These are phyloP conservation scores for Teratosphaeria nubilosa DNA, from an alignment of 2,329 filamentous ascomycete genomes.

Conservation along the genomic window DNA sequence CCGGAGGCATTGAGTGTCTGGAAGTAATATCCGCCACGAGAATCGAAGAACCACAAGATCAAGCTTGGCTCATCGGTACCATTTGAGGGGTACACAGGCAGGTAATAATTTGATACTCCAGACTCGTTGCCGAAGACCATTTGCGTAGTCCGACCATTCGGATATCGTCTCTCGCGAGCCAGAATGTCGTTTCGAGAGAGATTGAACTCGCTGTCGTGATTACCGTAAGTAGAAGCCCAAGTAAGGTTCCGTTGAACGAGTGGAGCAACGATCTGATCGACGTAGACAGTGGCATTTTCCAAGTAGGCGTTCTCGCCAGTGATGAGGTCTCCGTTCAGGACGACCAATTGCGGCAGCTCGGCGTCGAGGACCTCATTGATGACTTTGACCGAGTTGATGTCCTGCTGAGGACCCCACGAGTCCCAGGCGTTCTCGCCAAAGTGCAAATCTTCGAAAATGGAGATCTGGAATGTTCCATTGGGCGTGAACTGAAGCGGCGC, in stretches of 20 bases:
- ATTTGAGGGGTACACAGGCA: constrained; percentile 37
- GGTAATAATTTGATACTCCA: constrained; percentile 46
- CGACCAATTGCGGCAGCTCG: constrained; percentile 51
- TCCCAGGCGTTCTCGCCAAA: constrained; percentile 47
- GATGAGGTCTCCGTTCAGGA: constrained; percentile 63
- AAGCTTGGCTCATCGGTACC: constrained; percentile 36
- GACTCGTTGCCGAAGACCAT: constrained; percentile 30
- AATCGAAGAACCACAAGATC: constrained; percentile 66
- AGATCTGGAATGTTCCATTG: constrained; percentile 36
- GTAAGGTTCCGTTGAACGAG: constrained; percentile 45
- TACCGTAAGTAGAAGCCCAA: constrained; percentile 63
- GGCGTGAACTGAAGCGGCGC: constrained; percentile 18
- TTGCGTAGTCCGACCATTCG: constrained; percentile 32
- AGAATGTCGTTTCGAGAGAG: constrained; percentile 40
- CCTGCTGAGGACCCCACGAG: constrained; percentile 36
- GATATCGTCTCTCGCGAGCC: constrained; percentile 28
- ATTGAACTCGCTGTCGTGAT: constrained; percentile 56
- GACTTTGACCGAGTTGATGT: constrained; percentile 47
- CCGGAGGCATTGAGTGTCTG: constrained; percentile 25
- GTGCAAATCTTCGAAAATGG: constrained; percentile 60
- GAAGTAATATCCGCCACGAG: constrained; percentile 47
- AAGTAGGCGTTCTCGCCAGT: constrained; percentile 54
- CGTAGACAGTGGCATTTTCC: constrained; percentile 46
- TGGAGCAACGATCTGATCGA: constrained; percentile 51
- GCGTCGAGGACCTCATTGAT: constrained; percentile 48